phyloP scores from a whole-genome alignment of 2,329 filamentous ascomycete genomes.

The Penicillium thymicola region DNA sequence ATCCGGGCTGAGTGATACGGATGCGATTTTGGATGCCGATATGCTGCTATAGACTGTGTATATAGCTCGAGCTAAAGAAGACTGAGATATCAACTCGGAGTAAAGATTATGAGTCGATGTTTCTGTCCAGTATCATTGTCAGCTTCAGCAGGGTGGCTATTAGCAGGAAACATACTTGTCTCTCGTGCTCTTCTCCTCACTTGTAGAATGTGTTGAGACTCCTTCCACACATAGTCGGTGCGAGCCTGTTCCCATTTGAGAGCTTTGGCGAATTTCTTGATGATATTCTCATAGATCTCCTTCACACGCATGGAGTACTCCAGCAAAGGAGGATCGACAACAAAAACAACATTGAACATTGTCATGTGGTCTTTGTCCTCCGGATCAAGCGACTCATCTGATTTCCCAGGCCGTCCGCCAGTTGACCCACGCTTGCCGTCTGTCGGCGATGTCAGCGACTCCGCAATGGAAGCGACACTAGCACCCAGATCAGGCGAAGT shows the following conservation, averaged over 20 bases:
- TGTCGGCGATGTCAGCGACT: slow-evolving; percentile 22
- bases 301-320: slow-evolving; percentile 70
- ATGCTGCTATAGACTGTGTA: slow-evolving; percentile 78
- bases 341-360: slow-evolving; percentile 98
- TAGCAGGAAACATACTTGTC: slow-evolving; percentile 29
- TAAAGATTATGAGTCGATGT: slow-evolving; percentile 39
- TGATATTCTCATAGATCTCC: slow-evolving; percentile 83
- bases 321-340: slow-evolving; percentile 73
- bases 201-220: slow-evolving; percentile 76
- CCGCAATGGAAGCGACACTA: slow-evolving; percentile 29
- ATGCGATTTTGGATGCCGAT: slow-evolving; percentile 80
- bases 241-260: slow-evolving; percentile 90
- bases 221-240: slow-evolving; percentile 85
- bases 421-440: slow-evolving; percentile 26
- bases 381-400: slow-evolving; percentile 25
- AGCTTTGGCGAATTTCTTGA: slow-evolving; percentile 88
- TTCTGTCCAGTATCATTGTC: slow-evolving; percentile 26
- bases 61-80: slow-evolving; percentile 77
- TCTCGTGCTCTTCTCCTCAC: slow-evolving; percentile 81
- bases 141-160: background rate
- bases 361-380: slow-evolving; percentile 66
- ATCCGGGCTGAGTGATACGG: slow-evolving; percentile 67
- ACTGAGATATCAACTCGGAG: slow-evolving; percentile 53
- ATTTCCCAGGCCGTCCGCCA: slow-evolving; percentile 22
- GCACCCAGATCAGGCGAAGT: slow-evolving; percentile 27